Conservation (phyloP, 345 rosid genomes). For the Brassica rapa region DNA sequence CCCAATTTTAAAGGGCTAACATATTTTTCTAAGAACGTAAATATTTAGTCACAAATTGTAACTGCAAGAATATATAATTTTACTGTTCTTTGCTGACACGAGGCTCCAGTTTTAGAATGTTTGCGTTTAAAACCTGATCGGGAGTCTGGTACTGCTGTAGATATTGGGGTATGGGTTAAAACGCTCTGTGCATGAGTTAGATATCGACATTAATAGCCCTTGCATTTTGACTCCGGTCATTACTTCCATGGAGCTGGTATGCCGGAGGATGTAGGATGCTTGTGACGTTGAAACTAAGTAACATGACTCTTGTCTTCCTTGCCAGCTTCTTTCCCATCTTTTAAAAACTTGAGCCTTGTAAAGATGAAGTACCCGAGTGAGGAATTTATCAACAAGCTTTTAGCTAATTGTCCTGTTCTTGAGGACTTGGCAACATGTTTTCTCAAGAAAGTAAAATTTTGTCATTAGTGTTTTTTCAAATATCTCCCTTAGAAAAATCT, state of each 20-base stretch:
- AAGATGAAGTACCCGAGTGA: neutral
- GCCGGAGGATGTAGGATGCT: neutral
- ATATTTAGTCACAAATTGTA: no score
- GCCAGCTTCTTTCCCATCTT: neutral
- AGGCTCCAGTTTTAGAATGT: constrained; percentile 11
- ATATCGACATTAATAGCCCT: neutral
- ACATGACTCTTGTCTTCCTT: neutral
- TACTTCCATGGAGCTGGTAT: constrained; percentile 11
- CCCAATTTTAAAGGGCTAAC: no score
- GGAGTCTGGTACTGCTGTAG: neutral
- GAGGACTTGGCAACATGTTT: neutral
- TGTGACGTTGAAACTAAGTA: neutral
- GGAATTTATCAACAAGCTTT: neutral
- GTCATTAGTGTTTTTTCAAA: no score
- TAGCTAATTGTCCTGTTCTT: constrained; percentile 3
- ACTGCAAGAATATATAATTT: no score
- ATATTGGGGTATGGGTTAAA: constrained; percentile 5
- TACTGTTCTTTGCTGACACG: constrained; percentile 6
- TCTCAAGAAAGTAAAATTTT: no score
- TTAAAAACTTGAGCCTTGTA: constrained; percentile 5
- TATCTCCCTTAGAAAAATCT: no score
- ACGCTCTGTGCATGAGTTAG: constrained; percentile 16
- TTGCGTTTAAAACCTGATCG: constrained; percentile 13
- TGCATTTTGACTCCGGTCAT: constrained; percentile 1
- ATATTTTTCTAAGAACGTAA: no score